Evolutionary conservation across 2,329 filamentous ascomycete species (phyloP), one percentile per base, ranked within the genome.

Genomic region (Ceratocystis lukuohia): DNA sequence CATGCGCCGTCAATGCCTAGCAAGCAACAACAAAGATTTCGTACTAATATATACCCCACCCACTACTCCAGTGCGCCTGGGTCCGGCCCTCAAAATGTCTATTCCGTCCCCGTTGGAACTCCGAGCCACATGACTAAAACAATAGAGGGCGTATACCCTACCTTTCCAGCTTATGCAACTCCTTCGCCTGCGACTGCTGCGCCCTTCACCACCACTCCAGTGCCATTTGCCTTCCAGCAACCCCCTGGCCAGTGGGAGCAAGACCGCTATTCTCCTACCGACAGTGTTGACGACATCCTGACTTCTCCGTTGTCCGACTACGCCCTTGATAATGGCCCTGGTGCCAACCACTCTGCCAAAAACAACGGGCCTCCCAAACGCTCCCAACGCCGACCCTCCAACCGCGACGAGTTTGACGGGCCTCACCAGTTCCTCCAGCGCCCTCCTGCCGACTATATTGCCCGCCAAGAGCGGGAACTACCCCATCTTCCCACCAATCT

Each of bases 331-430:
- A 79, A 80, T 70, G 76, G 77, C 63, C 76, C 77, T 59, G 74
- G 75, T 56, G 71, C 75, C 66, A 72, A 75, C 45, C 74, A 76
- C 44, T 73, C 76, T 2, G 62, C 44, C 45, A 67, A 68, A 41
- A 66, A 46, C 44, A 69, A 68, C 62, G 67, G 68, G 3, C 68
- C 67, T 2, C 74, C 75, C 67, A 82, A 80, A 71, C 78, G 80
- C 50, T 77, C 82, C 17, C 86, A 89, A 73, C 82, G 88, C 71
- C 83, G 88, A 37, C 85, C 88, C 30, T 89, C 88, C 53, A 92
- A 92, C 77, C 83, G 90, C 68, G 90, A 95, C 78, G 90, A 94
- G 76, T 95, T 95, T 76, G 90, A 94, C 76, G 90, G 90, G 2
- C 89, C 90, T 7, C 88, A 91, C 71, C 90, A 95, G 74, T 87